phyloP scores from a whole-genome alignment of 495 filamentous ascomycete genomes.

The Aspergillus nanangensis region DNA sequence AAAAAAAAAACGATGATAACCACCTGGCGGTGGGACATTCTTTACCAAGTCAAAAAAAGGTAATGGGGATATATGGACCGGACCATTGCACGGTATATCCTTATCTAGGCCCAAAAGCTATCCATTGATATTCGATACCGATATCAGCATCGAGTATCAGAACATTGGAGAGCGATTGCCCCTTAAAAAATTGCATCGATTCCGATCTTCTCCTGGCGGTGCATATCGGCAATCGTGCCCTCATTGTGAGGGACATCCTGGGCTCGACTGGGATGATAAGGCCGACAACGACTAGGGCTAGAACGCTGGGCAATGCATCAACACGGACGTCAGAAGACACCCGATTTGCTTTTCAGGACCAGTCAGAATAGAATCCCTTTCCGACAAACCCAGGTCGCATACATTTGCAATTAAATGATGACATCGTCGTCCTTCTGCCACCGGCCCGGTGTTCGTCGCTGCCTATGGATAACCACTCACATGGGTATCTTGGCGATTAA shows the following conservation, averaged over 20 bases:
- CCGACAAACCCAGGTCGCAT: too few relatives aligned
- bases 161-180: too few relatives aligned
- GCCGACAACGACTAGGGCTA: background rate
- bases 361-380: background rate
- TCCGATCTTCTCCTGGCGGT: background rate
- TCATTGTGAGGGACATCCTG: too few relatives aligned
- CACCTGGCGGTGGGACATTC: slow-evolving; percentile 2
- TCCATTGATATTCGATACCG: background rate
- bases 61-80: background rate
- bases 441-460: background rate
- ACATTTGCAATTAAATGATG: too few relatives aligned
- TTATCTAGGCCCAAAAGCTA: too few relatives aligned
- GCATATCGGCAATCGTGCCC: background rate
- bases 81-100: too few relatives aligned
- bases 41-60: background rate
- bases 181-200: background rate
- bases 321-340: slow-evolving; percentile 4
- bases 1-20: slow-evolving; percentile 7
- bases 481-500: too few relatives aligned
- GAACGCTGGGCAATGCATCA: slow-evolving; percentile 2
- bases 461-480: too few relatives aligned
- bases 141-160: background rate
- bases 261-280: background rate
- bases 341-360: background rate
- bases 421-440: background rate